Conservation (phyloP, 1,139 yeast genomes). For the Taphrina populina region DNA sequence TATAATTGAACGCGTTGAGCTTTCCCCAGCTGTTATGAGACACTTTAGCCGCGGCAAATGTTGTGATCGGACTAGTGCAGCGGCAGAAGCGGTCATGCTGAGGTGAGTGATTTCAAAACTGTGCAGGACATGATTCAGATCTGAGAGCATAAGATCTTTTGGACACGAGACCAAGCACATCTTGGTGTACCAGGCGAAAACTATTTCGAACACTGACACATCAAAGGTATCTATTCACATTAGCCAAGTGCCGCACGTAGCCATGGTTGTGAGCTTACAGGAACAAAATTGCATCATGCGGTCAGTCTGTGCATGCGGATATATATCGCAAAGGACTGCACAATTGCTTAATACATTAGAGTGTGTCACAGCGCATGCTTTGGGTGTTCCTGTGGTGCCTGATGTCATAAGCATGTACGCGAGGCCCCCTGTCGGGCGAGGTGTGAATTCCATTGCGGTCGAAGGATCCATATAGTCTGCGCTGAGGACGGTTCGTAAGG, state of each 20-base stretch:
- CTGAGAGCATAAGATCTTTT: constrained; percentile 32
- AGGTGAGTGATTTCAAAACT: constrained; percentile 37
- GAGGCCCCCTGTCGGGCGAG: constrained; percentile 55
- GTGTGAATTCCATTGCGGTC: not conserved
- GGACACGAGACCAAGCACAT: constrained; percentile 36
- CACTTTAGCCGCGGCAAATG: constrained; percentile 32
- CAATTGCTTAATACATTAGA: constrained; percentile 56
- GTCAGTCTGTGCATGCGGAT: constrained; percentile 32
- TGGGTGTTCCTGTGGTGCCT: constrained; percentile 96
- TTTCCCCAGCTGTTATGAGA: constrained; percentile 38
- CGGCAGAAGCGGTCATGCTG: constrained; percentile 39
- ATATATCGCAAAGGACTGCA: constrained; percentile 34
- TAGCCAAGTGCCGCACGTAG: not conserved
- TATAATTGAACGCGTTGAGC: constrained; percentile 28
- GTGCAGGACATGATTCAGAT: constrained; percentile 27
- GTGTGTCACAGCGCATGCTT: constrained; percentile 86
- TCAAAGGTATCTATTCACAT: constrained; percentile 35
- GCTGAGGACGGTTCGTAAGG: not conserved
- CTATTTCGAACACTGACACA: constrained; percentile 40
- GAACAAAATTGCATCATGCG: constrained; percentile 40
- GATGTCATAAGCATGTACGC: constrained; percentile 97
- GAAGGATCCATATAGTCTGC: not conserved
- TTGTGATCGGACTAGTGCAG: constrained; percentile 34
- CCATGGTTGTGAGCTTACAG: constrained; percentile 18
- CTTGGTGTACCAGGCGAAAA: constrained; percentile 37